Conservation (phyloP, 2,329 filamentous ascomycete genomes). For the Alternaria sp. region DNA sequence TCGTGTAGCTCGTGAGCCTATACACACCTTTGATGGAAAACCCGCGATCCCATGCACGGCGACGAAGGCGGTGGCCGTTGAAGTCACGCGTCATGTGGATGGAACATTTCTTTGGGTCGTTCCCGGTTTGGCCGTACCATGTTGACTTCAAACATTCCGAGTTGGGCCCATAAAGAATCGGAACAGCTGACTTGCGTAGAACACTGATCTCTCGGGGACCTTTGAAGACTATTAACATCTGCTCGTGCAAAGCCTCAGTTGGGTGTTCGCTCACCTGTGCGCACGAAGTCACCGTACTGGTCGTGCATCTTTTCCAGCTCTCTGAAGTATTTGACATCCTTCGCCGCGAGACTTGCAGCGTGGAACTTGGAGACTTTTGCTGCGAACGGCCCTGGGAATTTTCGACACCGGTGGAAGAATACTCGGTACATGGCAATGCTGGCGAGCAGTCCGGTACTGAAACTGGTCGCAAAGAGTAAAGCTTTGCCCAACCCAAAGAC, state of each 20-base stretch:
- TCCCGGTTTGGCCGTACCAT: constrained; percentile 33
- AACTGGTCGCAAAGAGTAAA: constrained; percentile 6
- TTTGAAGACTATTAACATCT: constrained; percentile 3
- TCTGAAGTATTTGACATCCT: constrained; percentile 36
- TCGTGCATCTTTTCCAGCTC: constrained; percentile 37
- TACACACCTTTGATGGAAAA: constrained; percentile 32
- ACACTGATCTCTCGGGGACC: constrained; percentile 34
- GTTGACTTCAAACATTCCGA: constrained; percentile 33
- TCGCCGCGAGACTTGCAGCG: constrained; percentile 30
- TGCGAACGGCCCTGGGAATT: constrained; percentile 30
- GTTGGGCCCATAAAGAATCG: constrained; percentile 29
- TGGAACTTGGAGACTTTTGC: constrained; percentile 39
- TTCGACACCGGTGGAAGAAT: constrained; percentile 31
- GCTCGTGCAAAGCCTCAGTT: not conserved
- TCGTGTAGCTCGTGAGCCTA: not conserved
- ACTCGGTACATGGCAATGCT: constrained; percentile 36
- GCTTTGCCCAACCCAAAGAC: constrained; percentile 13
- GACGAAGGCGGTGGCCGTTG: constrained; percentile 25
- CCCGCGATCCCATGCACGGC: constrained; percentile 37
- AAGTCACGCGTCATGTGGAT: constrained; percentile 33
- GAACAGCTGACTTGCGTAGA: constrained; percentile 25
- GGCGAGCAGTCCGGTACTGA: constrained; percentile 18
- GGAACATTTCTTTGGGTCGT: constrained; percentile 25
- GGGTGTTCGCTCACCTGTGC: constrained; percentile 31
- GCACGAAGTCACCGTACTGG: constrained; percentile 44